Percentiles rank a stretch among this genome's conserved stretches.
These are phyloP conservation scores for Tolypocladium ovalisporum DNA, from an alignment of 2,329 filamentous ascomycete species.

Conservation along the genomic window DNA sequence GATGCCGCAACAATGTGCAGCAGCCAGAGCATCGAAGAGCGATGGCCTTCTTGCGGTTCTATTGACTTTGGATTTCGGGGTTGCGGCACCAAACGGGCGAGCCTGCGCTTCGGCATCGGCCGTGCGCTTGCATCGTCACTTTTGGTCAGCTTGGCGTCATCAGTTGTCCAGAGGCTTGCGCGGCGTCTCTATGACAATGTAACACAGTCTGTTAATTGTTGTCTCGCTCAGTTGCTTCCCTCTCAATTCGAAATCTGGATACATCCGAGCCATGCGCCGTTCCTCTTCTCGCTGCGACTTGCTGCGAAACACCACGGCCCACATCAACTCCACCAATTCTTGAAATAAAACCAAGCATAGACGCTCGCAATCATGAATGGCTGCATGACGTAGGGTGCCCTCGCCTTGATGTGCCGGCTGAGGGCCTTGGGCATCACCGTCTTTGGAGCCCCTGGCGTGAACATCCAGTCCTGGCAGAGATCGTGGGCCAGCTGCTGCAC, in stretches of 20 bases:
- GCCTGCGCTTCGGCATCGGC: not conserved
- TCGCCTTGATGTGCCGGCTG: conserved; percentile 16
- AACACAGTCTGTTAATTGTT: not conserved
- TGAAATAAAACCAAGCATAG: not conserved
- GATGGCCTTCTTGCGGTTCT: not conserved
- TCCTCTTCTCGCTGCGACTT: not conserved
- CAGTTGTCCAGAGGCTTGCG: not conserved
- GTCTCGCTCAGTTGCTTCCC: not conserved
- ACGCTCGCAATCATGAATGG: not conserved
- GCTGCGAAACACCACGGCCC: not conserved
- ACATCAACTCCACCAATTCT: not conserved
- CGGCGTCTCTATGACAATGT: not conserved
- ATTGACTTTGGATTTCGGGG: too few species aligned
- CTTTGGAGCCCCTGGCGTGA: conserved; percentile 32
- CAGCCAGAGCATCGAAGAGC: not conserved
- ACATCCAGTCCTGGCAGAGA: conserved; percentile 34
- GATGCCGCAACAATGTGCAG: not conserved
- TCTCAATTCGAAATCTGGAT: too few species aligned
- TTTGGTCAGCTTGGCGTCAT: not conserved
- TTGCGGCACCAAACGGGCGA: too few species aligned
- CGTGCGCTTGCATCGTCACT: not conserved
- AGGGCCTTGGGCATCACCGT: conserved; percentile 26
- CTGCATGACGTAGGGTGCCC: not conserved
- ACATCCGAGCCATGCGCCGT: not conserved
- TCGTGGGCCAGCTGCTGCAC: conserved; percentile 32